phyloP scores from a whole-genome alignment of 1,139 yeast species.

The Neolecta irregularis region DNA sequence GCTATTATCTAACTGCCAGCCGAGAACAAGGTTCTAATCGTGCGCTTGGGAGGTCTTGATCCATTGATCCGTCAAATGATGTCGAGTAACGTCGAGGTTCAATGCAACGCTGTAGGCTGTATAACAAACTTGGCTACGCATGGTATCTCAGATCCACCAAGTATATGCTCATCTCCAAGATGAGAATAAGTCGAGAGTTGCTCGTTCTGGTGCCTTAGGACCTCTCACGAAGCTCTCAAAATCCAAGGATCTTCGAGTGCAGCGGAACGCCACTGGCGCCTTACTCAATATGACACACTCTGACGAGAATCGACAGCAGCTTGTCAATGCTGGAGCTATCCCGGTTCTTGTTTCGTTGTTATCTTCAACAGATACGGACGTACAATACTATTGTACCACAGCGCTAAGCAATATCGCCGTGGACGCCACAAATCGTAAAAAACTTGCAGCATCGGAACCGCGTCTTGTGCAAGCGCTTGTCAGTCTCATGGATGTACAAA shows the following conservation, averaged over 20 bases:
- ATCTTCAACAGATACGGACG: conserved; percentile 83
- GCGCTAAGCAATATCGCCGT: conserved; percentile 95
- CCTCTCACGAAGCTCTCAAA: conserved; percentile 90
- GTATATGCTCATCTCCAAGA: conserved; percentile 27
- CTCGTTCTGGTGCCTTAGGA: conserved; percentile 88
- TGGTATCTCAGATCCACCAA: conserved; percentile 11
- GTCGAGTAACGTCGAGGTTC: conserved; percentile 92
- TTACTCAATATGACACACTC: conserved; percentile 95
- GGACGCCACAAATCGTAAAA: conserved; percentile 70
- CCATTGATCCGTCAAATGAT: conserved; percentile 95
- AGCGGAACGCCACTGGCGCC: conserved; percentile 97
- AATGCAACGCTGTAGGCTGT: conserved; percentile 98
- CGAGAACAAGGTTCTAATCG: conserved; percentile 81
- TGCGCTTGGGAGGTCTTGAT: conserved; percentile 95
- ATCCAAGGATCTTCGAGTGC: conserved; percentile 88
- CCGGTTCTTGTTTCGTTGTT: conserved; percentile 87
- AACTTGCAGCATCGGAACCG: conserved; percentile 86
- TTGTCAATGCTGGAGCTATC: conserved; percentile 95
- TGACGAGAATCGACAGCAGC: conserved; percentile 87
- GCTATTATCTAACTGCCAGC: conserved; percentile 20
- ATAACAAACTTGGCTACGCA: conserved; percentile 97
- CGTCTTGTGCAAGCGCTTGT: conserved; percentile 78
- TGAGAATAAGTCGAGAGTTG: conserved; percentile 88
- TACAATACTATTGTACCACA: conserved; percentile 95
- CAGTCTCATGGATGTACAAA: conserved; percentile 71